Evolutionary conservation across 148 eudicot genomes (phyloP), one percentile per base, ranked within the genome.

Genomic region (Drosera capensis): DNA sequence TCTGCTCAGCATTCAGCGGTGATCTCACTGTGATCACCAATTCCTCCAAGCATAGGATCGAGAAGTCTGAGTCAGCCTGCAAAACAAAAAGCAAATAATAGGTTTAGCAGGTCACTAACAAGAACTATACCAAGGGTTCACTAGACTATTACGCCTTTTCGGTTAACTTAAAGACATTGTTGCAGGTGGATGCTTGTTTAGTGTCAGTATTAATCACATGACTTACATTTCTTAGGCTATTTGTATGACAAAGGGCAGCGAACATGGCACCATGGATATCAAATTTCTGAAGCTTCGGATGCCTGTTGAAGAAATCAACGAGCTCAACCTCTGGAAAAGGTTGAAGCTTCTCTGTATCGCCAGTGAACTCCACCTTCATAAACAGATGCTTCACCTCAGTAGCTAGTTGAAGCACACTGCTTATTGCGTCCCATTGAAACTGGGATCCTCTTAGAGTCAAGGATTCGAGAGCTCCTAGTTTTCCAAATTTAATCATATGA

Each of bases 191-290:
- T n/a, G n/a, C n/a, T n/a, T n/a, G n/a, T n/a, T n/a, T n/a, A 3
- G 11, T 9, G n/a, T 20, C 14, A 16, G 11, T 39, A 39, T 14
- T 3, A 39, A 7, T 14, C 43, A 3, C 20, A 40, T 20, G 15
- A 56, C 83, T 63, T 46, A 80, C 99, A 73, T 80, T 73, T 76
- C 61, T 80, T 43, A 84, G 68, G 72, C 95, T 84, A 71, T 80
- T 74, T 64, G 68, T 81, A 57, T 80, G 95, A 71, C 95, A 90
- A 26, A 90, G 79, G 43, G 99, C 99, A 60, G 95, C 99, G 68
- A 90, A 84, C 95, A 90, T 84, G 46, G 99, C 95, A 47, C 97
- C 99, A 43, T 85, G 99, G 28, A 90, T 71, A 46, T 84, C 93
- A 20, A 90, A 80, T 25, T 55, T 80, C 49, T 49, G 67, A 35